A percentile compares a stretch with the other conserved stretches of the same genome.
Evolutionary conservation across 257 asterid genomes (phyloP).

Genomic region (Scutellaria galericulata): DNA sequence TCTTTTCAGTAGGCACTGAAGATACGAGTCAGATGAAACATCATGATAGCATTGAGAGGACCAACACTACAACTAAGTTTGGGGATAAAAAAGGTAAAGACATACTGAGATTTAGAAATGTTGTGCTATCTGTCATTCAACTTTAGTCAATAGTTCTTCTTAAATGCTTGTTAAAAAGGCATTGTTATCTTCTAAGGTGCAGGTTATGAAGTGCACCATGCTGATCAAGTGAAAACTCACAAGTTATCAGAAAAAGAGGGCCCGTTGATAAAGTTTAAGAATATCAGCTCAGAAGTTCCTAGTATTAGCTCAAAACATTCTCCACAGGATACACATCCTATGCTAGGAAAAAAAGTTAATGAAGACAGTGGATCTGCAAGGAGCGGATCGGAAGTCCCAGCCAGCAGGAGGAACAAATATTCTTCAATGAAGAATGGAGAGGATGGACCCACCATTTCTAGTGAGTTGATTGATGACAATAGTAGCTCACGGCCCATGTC

Average conservation of each 20-base stretch:
- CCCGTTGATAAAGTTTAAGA: conserved; percentile 44
- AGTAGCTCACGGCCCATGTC: conserved; percentile 38
- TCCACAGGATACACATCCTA: conserved; percentile 46
- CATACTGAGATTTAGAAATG: conserved; percentile 6
- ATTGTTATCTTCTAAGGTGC: conserved; percentile 16
- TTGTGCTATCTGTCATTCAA: background rate
- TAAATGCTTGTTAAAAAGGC: background rate
- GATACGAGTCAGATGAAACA: conserved; percentile 36
- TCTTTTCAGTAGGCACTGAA: conserved; percentile 37
- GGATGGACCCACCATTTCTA: conserved; percentile 43
- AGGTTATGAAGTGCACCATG: conserved; percentile 39
- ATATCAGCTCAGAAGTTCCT: conserved; percentile 30
- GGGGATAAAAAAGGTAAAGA: conserved; percentile 35
- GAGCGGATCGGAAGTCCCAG: conserved; percentile 47
- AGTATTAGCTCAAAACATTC: conserved; percentile 22
- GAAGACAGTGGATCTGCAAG: conserved; percentile 48
- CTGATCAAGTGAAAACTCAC: conserved; percentile 55
- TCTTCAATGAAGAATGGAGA: conserved; percentile 41
- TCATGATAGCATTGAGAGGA: conserved; percentile 30
- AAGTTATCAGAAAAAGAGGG: conserved; percentile 45
- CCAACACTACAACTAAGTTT: conserved; percentile 28
- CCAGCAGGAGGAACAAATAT: conserved; percentile 49
- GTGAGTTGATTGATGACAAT: conserved; percentile 50
- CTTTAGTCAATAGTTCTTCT: background rate
- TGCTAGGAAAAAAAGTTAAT: conserved; percentile 49